Evolutionary conservation across 345 rosid genomes (phyloP).

Genomic region (Arabis hirsuta): DNA sequence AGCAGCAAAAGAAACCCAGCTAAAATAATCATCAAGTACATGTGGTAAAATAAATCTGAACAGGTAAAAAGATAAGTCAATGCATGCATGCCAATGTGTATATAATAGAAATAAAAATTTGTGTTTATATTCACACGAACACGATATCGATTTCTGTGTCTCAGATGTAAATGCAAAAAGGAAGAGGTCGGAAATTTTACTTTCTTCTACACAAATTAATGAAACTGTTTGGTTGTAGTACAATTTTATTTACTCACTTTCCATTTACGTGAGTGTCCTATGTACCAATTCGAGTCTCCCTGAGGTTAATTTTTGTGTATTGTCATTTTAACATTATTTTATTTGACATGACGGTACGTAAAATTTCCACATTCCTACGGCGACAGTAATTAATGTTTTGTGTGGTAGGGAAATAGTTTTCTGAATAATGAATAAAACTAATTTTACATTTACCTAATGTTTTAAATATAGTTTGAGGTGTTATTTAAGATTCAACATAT

Average conservation of each 20-base stretch:
- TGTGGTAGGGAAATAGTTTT: not conserved
- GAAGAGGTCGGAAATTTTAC: constrained; percentile 11
- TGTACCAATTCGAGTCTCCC: constrained; percentile 38
- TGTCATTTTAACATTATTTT: constrained; percentile 31
- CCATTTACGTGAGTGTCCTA: constrained; percentile 40
- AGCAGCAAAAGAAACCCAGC: not conserved
- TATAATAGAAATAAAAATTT: not conserved
- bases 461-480: too few relatives aligned
- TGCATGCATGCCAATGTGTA: constrained; percentile 24
- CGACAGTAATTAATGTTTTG: constrained; percentile 2
- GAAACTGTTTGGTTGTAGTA: not conserved
- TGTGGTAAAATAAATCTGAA: constrained; percentile 20
- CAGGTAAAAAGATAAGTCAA: constrained; percentile 25
- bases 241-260: constrained; percentile 36
- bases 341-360: constrained; percentile 19
- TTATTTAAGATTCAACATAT: too few relatives aligned
- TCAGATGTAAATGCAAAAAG: constrained; percentile 16
- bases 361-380: constrained; percentile 22
- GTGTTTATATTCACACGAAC: constrained; percentile 11
- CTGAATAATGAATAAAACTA: not conserved
- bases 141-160: constrained; percentile 24
- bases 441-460: too few relatives aligned
- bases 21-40: constrained; percentile 23
- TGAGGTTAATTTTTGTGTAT: constrained; percentile 23
- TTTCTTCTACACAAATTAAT: not conserved